Base-by-base conservation (phyloP, 2,329 filamentous ascomycete species). In the Neofusicoccum cordaticola region DNA sequence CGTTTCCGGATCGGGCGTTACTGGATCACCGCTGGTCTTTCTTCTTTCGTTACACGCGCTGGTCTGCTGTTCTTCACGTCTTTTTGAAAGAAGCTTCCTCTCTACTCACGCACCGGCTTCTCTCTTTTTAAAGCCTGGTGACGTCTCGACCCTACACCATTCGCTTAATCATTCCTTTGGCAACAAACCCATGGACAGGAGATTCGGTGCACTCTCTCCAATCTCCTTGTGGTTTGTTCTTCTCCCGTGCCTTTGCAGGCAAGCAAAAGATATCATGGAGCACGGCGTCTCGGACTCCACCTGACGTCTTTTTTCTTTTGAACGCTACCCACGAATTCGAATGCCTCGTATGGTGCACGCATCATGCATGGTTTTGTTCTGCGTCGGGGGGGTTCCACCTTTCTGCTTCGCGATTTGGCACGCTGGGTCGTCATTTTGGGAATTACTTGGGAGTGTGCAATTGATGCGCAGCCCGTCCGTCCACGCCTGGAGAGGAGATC, bases 351-450 rank as follows among this genome's bases (percentile, higher is more conserved):
- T 60, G 56, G 47, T 60, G 56, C 56, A 60, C 31, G 56, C 56
- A 60, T 60, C 56, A 60, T 60, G 56, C 56, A 47, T 45, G 42
- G 53, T 41, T 22, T 60, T 60, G 56, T 60, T 60, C 39, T 60
- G 37, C 56, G 56, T 60, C 17, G 31, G 41, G 56, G 31, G 56
- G 37, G 56, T 47, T 60, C 41, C 47, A 15, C 22, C 15, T 47
- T 47, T 60, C 56, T 39, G 56, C 56, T 60, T 60, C 56, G 41
- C 56, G 31, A 60, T 34, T 37, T 47, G 56, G 42, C 56, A 63
- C 61, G 61, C 61, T 63, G 61, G 61, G 61, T 53, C 61, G 61
- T 63, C 48, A 9, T 22, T 63, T 53, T 45, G 48, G 61, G 35
- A 44, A 47, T 13, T 22, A 47, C n/a, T 60, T 60, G 56, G 56